phyloP scores from a whole-genome alignment of 352 stramenopile species.

The Pythium coloratum region DNA sequence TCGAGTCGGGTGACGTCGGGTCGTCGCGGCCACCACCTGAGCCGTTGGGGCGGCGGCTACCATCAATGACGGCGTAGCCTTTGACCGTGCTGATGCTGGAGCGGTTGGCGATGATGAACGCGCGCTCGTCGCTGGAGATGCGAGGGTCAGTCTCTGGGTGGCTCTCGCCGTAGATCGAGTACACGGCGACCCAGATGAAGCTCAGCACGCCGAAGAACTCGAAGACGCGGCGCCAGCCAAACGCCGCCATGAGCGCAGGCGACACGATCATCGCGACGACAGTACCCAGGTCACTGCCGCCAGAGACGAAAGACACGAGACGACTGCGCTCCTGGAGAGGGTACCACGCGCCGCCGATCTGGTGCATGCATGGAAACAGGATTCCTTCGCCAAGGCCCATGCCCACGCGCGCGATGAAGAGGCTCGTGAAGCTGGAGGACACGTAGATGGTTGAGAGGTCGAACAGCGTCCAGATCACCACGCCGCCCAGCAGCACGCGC shows the following conservation, averaged over 20 bases:
- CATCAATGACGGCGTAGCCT: constrained; percentile 22
- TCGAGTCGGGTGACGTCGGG: constrained; percentile 29
- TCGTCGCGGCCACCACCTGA: not conserved
- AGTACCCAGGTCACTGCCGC: constrained; percentile 79
- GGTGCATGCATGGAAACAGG: constrained; percentile 87
- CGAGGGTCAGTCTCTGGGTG: constrained; percentile 61
- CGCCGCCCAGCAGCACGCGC: constrained; percentile 65
- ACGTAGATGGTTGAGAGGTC: constrained; percentile 76
- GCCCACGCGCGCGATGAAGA: constrained; percentile 73
- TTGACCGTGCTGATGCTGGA: constrained; percentile 24
- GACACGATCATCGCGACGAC: constrained; percentile 80
- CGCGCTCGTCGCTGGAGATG: constrained; percentile 58
- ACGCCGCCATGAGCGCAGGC: constrained; percentile 59
- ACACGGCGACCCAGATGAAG: constrained; percentile 73
- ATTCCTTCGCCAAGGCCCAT: constrained; percentile 88
- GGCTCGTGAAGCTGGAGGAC: constrained; percentile 54
- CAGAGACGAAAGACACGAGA: constrained; percentile 74
- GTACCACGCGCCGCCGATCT: constrained; percentile 84
- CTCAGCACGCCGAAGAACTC: constrained; percentile 72
- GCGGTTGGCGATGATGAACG: constrained; percentile 70
- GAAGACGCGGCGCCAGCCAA: constrained; percentile 78
- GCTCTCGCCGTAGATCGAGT: constrained; percentile 57
- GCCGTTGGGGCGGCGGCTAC: not conserved
- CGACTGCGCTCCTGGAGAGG: constrained; percentile 79
- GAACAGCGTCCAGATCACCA: constrained; percentile 85